Evolutionary conservation across 2,329 filamentous ascomycete genomes (phyloP), one percentile per base, ranked within the genome.

Genomic region (Ambrosiella cleistominuta): DNA sequence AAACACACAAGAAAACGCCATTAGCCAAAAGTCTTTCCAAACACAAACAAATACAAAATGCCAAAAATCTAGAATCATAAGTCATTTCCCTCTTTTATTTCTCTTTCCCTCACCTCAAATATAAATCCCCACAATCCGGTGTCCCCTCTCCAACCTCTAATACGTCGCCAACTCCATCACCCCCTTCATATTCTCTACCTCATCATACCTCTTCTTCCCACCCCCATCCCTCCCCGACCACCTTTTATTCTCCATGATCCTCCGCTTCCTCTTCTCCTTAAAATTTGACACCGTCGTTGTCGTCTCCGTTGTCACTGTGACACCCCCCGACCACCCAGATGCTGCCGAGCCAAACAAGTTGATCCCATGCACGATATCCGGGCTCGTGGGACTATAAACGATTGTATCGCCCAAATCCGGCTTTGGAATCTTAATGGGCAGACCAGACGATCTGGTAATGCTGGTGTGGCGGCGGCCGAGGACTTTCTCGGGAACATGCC

Each of bases 331-430:
- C 44, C 55, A 49, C 15, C 27, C 44, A 12, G 19, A 36, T 8
- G 44, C 27, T 8, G 45, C 55, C 13, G 55, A 57, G 8, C 38
- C 55, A 38, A 57, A 57, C 27, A 57, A 39, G 55, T 57, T 57
- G 7, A 57, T 39, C 7, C 36, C 55, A 17, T 57, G 55, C 1
- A 50, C 42, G 27, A 40, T 27, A 13, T 49, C 35, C 11, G 55
- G 55, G 44, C 55, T 51, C 5, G 44, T 57, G 7, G 52, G 52
- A 35, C 47, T 51, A 19, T 51, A 51, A 15, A 51, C 2, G 8
- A 51, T 11, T 8, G 17, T 19, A 36, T 51, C 15, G 9, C 27
- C 17, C 15, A 51, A 19, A 27, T 9, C 47, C 2, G 13, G 11
- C 15, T 36, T 19, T 7, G 47, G 2, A n/a, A 51, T 51, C 47